A percentile compares a stretch with the other conserved stretches of the same genome.
Conservation (phyloP, 2,329 filamentous ascomycete species). For the Talaromyces sp. region DNA sequence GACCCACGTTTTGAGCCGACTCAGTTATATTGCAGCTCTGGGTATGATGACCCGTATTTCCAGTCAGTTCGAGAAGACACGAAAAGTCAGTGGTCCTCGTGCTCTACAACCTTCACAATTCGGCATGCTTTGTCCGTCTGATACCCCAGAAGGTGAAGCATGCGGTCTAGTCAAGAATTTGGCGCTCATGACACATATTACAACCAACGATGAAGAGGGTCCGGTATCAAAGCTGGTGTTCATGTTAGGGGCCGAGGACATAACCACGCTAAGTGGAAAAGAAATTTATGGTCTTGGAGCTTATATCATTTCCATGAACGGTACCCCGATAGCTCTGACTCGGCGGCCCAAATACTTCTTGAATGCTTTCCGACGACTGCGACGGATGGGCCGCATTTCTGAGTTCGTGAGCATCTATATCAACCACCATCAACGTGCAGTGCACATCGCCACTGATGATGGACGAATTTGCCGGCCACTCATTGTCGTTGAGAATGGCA, state of each 20-base stretch:
- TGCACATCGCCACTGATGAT: slow-evolving; percentile 96
- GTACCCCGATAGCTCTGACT: slow-evolving; percentile 86
- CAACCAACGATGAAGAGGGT: slow-evolving; percentile 89
- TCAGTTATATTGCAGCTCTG: slow-evolving; percentile 93
- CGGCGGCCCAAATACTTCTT: slow-evolving; percentile 83
- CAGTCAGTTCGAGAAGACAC: slow-evolving; percentile 97
- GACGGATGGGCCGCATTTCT: slow-evolving; percentile 85
- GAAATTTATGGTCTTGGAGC: slow-evolving; percentile 82
- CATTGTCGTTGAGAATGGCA: slow-evolving; percentile 87
- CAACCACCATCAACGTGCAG: slow-evolving; percentile 85
- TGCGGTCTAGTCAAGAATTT: slow-evolving; percentile 98
- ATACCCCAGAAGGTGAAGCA: slow-evolving; percentile 97
- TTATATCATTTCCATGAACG: slow-evolving; percentile 92
- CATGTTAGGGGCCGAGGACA: slow-evolving; percentile 77
- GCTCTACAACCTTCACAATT: slow-evolving; percentile 96
- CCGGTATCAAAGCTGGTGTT: slow-evolving; percentile 85
- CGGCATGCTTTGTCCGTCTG: slow-evolving; percentile 94
- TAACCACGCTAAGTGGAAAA: slow-evolving; percentile 73
- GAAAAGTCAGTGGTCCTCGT: slow-evolving; percentile 93
- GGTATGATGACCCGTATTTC: slow-evolving; percentile 99
- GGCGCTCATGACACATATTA: slow-evolving; percentile 98
- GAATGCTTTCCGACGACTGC: slow-evolving; percentile 76
- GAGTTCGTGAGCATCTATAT: slow-evolving; percentile 97
- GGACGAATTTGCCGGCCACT: slow-evolving; percentile 93
- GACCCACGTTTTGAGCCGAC: slow-evolving; percentile 88